phyloP scores from a whole-genome alignment of 768 basidiomycete genomes.

The Antrodiella citrinella region DNA sequence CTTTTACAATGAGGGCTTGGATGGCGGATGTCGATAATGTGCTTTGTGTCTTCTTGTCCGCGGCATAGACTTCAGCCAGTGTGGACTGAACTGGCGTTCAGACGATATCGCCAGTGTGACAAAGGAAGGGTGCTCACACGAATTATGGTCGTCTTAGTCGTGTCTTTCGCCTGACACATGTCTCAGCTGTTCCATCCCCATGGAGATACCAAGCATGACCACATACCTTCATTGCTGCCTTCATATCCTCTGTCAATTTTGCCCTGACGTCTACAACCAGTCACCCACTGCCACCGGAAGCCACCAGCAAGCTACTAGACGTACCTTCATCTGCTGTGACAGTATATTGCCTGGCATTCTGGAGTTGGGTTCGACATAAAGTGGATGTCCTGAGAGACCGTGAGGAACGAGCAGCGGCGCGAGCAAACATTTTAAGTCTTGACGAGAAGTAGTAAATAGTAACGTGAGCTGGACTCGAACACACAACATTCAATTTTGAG shows the following conservation, averaged over 20 bases:
- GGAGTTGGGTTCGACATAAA: too few relatives aligned
- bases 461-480: too few relatives aligned
- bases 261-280: constrained; percentile 40
- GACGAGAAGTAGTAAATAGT: too few relatives aligned
- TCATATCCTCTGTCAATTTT: constrained; percentile 45
- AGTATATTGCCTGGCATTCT: background rate
- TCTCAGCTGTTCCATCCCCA: constrained; percentile 1
- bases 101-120: background rate
- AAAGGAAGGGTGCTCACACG: constrained; percentile 19
- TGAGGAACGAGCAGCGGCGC: too few relatives aligned
- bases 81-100: constrained; percentile 39
- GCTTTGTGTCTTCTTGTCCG: constrained; percentile 47
- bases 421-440: too few relatives aligned
- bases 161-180: constrained; percentile 41
- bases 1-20: constrained; percentile 48
- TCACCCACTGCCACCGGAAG: background rate
- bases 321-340: background rate
- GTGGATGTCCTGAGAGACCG: too few relatives aligned
- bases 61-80: constrained; percentile 59
- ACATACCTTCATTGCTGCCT: constrained; percentile 62
- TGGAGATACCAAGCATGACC: background rate
- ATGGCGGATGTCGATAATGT: constrained; percentile 41
- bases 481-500: too few relatives aligned
- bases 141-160: constrained; percentile 50
- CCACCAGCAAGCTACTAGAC: background rate